Conservation (phyloP, 371 early-diverging fungal species). For the Mucor sp. region DNA sequence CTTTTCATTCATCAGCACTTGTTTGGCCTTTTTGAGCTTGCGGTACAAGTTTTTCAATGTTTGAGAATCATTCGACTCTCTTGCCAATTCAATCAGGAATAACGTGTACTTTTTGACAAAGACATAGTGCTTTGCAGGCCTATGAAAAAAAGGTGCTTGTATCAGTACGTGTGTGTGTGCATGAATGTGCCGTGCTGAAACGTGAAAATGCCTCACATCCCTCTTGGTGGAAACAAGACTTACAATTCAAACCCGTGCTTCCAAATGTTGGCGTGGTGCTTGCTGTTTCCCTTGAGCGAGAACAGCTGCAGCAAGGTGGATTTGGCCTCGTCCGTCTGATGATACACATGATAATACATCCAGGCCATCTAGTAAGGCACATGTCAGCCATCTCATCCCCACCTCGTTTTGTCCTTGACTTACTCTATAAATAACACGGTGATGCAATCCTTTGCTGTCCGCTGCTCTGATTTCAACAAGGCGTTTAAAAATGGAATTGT, state of each 20-base stretch:
- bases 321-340: constrained; percentile 61
- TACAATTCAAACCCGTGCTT: constrained; percentile 74
- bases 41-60: constrained; percentile 58
- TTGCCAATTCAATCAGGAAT: constrained; percentile 58
- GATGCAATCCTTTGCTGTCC: constrained; percentile 71
- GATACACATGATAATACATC: constrained; percentile 58
- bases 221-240: background rate
- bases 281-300: constrained; percentile 52
- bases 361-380: constrained; percentile 55
- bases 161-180: background rate
- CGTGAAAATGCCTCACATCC: background rate
- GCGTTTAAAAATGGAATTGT: constrained; percentile 46
- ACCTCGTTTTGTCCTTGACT: background rate
- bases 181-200: background rate
- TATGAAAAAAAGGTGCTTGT: constrained; percentile 7
- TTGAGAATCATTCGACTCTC: constrained; percentile 58
- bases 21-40: constrained; percentile 56
- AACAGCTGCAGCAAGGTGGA: constrained; percentile 58
- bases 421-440: constrained; percentile 69
- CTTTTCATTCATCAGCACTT: constrained; percentile 53
- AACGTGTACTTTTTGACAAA: constrained; percentile 66
- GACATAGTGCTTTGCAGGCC: constrained; percentile 70
- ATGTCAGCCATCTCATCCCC: background rate
- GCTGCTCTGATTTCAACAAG: constrained; percentile 47
- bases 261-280: constrained; percentile 67